Evolutionary conservation across 2,329 filamentous ascomycete species (phyloP), one percentile per base, ranked within the genome.

Genomic region (Pseudofabraea citricarpa): DNA sequence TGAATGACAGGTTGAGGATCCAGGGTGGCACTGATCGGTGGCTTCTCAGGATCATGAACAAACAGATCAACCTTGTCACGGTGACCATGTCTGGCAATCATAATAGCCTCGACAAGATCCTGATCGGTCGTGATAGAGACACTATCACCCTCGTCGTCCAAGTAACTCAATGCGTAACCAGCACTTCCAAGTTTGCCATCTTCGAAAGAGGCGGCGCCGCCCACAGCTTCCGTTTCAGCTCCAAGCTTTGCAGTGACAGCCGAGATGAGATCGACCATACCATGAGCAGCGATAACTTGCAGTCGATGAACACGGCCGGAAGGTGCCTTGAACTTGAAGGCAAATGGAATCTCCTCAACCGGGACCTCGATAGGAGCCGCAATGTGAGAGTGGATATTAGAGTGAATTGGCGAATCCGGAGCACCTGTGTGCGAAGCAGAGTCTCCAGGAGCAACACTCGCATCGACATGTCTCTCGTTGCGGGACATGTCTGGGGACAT

Each of bases 321-420:
- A 1, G 93, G 93, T 2, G 93, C 90, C 73, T 97, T 97, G 78
- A 98, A 98, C 67, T 98, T 98, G 81, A 98, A 98, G 3, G 91
- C 81, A 68, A 97, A 98, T 0, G 91, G 88, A 9, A 79, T 66
- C 53, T 94, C 87, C 56, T 87, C 78, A 2, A 77, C 71, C 5
- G 73, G 68, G 4, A 72, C 68, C 15, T 83, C 74, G 36, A 84
- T 74, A 19, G 81, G 66, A 19, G 48, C 47, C 24, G 6, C 74
- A 64, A 21, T 37, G n/a, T n/a, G n/a, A n/a, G n/a, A n/a, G 29
- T 18, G 15, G 18, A 80, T 53, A 19, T 65, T 70, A 16, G 85
- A 90, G 43, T 79, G 83, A 16, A 82, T 72, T 10, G 87, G 89
- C 2, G 86, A 89, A 36, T 91, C 87, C n/a, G 35, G 35, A 27